Evolutionary conservation across 202 grass and related monocot species (phyloP), one percentile per base, ranked within the genome.

Genomic region (Schoenoplectus tabernaemontani): DNA sequence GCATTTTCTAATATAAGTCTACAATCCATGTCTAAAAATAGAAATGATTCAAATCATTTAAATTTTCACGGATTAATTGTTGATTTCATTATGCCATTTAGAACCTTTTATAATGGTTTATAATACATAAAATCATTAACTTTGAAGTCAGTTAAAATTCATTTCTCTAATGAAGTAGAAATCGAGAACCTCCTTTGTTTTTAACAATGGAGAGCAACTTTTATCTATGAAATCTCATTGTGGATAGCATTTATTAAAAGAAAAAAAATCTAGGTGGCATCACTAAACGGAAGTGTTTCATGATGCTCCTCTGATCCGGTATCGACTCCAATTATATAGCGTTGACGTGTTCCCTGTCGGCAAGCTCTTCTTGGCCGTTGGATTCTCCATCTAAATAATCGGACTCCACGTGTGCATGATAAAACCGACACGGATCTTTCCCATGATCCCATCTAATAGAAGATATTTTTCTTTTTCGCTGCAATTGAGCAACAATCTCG

Each of bases 341-440:
- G 3, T 56, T 50, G 47, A 75, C 47, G 16, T 54, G 71, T 4
- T 46, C 9, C 0, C 48, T 56, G 71, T 76, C 71, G 71, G 71
- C 48, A 76, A 76, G 48, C 71, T 37, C 46, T 54, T 75, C 48
- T 37, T 8, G 47, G 54, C 48, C 70, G 70, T 75, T 37, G 20
- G 70, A 75, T 75, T 33, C 19, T 16, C 12, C 64, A 44, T 50
- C 16, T 24, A 56, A 19, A 36, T 19, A 33, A 19, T 75, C 28
- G 5, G 30, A 44, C 6, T 36, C 16, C 48, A 76, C 48, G 30
- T 37, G 17, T 16, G 53, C 53, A 57, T 22, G 53, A 17, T 4
- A 57, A n/a, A 57, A 19, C 53, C 17, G 17, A 57, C 53, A n/a
- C 7, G 16, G 37, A 20, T 53, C 50, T 9, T 42, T 42, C 6